These are phyloP conservation scores for Xenosphaeropsis pyriputrescens DNA, from an alignment of 2,329 filamentous ascomycete genomes.

Conservation along the genomic window DNA sequence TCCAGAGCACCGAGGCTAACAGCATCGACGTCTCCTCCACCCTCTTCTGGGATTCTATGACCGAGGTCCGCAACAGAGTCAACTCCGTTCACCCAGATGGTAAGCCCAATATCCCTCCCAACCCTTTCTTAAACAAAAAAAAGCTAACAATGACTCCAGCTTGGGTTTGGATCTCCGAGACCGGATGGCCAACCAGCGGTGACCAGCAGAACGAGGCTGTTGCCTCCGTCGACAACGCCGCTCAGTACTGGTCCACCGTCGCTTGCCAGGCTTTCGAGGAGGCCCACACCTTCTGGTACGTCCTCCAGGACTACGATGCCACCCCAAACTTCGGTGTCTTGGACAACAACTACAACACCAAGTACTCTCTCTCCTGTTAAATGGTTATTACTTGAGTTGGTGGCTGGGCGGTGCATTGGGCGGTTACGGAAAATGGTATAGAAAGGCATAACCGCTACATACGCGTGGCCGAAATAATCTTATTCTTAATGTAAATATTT, in stretches of 20 bases:
- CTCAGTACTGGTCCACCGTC: conserved; percentile 47
- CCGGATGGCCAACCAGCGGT: conserved; percentile 47
- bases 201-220: conserved; percentile 36
- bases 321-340: conserved; percentile 24
- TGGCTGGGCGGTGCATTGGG: background rate
- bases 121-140: too few relatives aligned
- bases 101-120: too few relatives aligned
- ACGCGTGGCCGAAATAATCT: too few relatives aligned
- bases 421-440: too few relatives aligned
- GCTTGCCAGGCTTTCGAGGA: conserved; percentile 42
- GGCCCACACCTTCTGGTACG: conserved; percentile 46
- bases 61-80: conserved; percentile 14
- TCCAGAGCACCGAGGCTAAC: conserved; percentile 40
- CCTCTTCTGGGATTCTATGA: conserved; percentile 32
- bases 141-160: conserved; percentile 16
- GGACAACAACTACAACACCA: conserved; percentile 12
- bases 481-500: too few relatives aligned
- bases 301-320: conserved; percentile 35
- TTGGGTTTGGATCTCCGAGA: conserved; percentile 49
- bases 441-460: too few relatives aligned
- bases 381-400: background rate
- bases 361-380: conserved; percentile 13
- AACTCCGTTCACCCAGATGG: conserved; percentile 26
- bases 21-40: conserved; percentile 35
- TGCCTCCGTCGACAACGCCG: conserved; percentile 39